Conservation (phyloP, 2,329 filamentous ascomycete genomes). For the Monilinia vaccinii-corymbosi region DNA sequence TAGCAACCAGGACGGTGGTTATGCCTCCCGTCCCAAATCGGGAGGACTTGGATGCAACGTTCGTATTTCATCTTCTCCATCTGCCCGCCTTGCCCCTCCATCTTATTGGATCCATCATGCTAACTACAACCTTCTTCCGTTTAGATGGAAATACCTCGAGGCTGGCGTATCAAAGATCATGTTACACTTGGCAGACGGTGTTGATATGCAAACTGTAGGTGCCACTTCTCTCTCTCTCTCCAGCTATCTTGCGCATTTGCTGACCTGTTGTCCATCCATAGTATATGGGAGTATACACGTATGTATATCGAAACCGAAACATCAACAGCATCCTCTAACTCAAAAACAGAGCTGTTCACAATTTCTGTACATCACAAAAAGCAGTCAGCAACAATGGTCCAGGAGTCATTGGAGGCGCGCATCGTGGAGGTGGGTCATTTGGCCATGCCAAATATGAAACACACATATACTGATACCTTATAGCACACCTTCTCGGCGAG, state of each 20-base stretch:
- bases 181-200: constrained; percentile 80
- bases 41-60: constrained; percentile 56
- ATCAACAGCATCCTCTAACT: constrained; percentile 31
- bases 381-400: constrained; percentile 53
- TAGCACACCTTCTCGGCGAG: constrained; percentile 88
- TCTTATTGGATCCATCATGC: neutral
- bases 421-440: constrained; percentile 56
- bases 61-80: constrained; percentile 29
- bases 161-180: constrained; percentile 86
- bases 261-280: constrained; percentile 27
- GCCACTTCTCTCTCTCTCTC: neutral
- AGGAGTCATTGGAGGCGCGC: constrained; percentile 42
- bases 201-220: constrained; percentile 80
- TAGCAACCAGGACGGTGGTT: constrained; percentile 13
- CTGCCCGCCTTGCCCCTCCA: neutral
- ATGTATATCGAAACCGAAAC: constrained; percentile 24
- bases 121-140: neutral
- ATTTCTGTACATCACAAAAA: constrained; percentile 98
- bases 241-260: constrained; percentile 3
- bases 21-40: constrained; percentile 52
- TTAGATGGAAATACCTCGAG: constrained; percentile 83
- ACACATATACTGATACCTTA: constrained; percentile 13
- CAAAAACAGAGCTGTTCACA: constrained; percentile 69
- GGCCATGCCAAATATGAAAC: constrained; percentile 9
- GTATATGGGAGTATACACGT: constrained; percentile 98